Evolutionary conservation across 805 yeast genomes (phyloP), one percentile per base, ranked within the genome.

Genomic region (Cyberlindnera mrakii): DNA sequence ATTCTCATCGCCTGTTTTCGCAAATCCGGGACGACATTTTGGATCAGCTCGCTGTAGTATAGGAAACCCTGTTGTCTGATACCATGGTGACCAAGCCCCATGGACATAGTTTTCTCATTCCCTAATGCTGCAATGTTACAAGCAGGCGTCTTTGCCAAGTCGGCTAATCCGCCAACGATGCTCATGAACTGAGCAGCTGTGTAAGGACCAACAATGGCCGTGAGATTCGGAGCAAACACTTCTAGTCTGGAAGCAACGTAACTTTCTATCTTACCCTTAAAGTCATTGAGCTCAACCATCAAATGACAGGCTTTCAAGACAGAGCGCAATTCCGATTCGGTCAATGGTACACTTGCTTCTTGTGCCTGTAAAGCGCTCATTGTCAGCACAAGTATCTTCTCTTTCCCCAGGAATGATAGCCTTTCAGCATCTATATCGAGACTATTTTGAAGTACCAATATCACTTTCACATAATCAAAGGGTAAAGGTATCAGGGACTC

Each of bases 81-180:
- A 10, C 76, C 78, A 13, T 66, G 54, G 11, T 66, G 62, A 6
- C 77, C 75, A 36, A 67, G 58, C 0, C 70, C 71, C 16, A 66
- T 55, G 0, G 67, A 59, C 44, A 59, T 52, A 33, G 63, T 60
- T 41, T 72, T 63, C 35, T 71, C 72, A 13, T 75, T 74, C 0
- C 96, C 96, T 38, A 87, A 65, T 0, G 95, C 77, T 0, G 96
- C 80, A 18, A 91, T 55, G 57, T 91, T 91, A 54, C 97, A 86
- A 4, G 96, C 72, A 0, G 96, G 96, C 0, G 85, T 77, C 27
- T 62, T 65, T 3, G 88, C 77, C 9, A 91, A 64, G 6, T 77
- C 80, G 11, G 65, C 65, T 5, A 91, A 60, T 0, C 95, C 88
- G 2, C 95, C 95, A 1, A 77, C 66, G 15, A 74, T 68, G 1